Conservation (phyloP, 495 filamentous ascomycete genomes). For the Penicillium nucicola region DNA sequence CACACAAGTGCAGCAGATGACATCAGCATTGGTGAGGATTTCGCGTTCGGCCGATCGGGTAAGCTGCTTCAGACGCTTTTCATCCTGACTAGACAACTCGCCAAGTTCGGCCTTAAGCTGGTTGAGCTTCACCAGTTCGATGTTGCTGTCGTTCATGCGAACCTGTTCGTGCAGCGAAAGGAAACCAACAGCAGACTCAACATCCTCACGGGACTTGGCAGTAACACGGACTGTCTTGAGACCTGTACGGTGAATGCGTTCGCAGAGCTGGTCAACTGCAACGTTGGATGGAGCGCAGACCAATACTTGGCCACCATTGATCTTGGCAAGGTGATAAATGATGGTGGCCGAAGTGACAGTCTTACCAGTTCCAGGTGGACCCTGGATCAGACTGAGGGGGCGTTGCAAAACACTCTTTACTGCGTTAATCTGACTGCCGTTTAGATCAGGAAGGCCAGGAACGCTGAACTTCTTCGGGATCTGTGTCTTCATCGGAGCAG, state of each 20-base stretch:
- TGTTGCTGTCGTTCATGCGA: conserved; percentile 93
- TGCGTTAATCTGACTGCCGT: conserved; percentile 92
- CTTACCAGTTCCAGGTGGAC: conserved; percentile 95
- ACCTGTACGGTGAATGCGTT: conserved; percentile 92
- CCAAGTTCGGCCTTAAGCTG: conserved; percentile 90
- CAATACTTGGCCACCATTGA: conserved; percentile 90
- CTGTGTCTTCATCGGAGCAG: conserved; percentile 93
- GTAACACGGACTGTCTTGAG: conserved; percentile 98
- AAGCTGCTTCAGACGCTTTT: conserved; percentile 96
- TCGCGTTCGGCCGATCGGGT: conserved; percentile 93
- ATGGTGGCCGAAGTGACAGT: conserved; percentile 99
- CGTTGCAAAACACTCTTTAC: conserved; percentile 95
- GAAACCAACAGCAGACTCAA: conserved; percentile 93
- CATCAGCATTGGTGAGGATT: conserved; percentile 92
- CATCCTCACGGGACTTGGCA: conserved; percentile 96
- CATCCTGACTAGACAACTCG: conserved; percentile 91
- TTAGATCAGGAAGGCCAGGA: conserved; percentile 92
- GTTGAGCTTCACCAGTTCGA: conserved; percentile 84
- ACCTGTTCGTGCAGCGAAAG: conserved; percentile 96
- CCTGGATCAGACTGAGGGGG: conserved; percentile 93
- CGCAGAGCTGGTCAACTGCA: conserved; percentile 96
- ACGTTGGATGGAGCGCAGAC: conserved; percentile 99
- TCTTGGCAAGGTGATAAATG: conserved; percentile 94
- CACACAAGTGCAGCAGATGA: conserved; percentile 99
- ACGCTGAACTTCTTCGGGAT: conserved; percentile 97